These are phyloP conservation scores for Termitomyces bulborhizus DNA, from an alignment of 768 basidiomycete species.

Conservation along the genomic window DNA sequence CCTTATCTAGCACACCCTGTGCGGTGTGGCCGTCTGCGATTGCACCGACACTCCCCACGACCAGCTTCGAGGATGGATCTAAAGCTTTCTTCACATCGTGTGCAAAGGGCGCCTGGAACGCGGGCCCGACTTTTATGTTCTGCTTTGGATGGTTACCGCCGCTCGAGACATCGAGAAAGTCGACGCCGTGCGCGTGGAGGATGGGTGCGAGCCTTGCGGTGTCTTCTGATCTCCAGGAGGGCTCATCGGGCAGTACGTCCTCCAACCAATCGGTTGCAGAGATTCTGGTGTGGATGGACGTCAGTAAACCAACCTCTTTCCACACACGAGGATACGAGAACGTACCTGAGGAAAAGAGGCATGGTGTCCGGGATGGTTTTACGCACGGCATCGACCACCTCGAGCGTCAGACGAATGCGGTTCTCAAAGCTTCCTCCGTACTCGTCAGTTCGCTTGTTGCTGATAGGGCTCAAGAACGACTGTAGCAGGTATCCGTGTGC, in stretches of 20 bases:
- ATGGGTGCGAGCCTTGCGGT: constrained; percentile 54
- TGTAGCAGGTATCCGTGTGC: constrained; percentile 59
- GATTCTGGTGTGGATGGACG: constrained; percentile 28
- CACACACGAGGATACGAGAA: too few species aligned
- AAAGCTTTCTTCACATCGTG: constrained; percentile 40
- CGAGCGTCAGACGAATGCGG: constrained; percentile 52
- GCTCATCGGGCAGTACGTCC: constrained; percentile 47
- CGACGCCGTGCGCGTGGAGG: constrained; percentile 60
- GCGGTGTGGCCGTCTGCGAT: constrained; percentile 53
- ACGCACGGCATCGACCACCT: constrained; percentile 61
- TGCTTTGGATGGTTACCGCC: constrained; percentile 52
- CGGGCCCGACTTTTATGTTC: constrained; percentile 26
- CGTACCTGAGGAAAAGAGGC: constrained; percentile 68
- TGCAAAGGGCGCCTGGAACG: constrained; percentile 53
- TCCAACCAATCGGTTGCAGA: constrained; percentile 75
- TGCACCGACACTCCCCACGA: constrained; percentile 46
- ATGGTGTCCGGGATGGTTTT: constrained; percentile 49
- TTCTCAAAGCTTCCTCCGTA: constrained; percentile 74
- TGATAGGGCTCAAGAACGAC: constrained; percentile 51
- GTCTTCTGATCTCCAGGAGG: constrained; percentile 66
- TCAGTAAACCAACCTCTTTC: too few species aligned
- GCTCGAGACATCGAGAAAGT: constrained; percentile 67
- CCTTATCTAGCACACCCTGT: constrained; percentile 50
- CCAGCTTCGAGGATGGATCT: constrained; percentile 29
- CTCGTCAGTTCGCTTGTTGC: constrained; percentile 59